These are phyloP conservation scores for Naganishia antarctica DNA, from an alignment of 768 basidiomycete genomes.

Conservation along the genomic window DNA sequence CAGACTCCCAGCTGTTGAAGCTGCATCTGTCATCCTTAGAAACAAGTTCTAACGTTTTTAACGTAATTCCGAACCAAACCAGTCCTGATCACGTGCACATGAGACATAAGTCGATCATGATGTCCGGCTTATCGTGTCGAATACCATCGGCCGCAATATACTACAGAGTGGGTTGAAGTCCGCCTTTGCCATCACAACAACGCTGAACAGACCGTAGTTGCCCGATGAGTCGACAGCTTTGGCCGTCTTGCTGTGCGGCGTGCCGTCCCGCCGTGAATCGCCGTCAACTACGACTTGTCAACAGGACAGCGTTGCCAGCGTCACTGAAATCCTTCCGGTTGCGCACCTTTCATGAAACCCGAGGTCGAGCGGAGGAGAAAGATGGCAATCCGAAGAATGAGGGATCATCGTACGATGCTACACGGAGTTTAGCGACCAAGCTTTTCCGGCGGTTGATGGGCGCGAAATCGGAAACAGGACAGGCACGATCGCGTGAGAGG, in stretches of 20 bases:
- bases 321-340: not conserved
- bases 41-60: no score
- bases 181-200: no score
- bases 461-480: not conserved
- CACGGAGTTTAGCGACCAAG: constrained; percentile 3
- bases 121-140: not conserved
- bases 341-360: not conserved
- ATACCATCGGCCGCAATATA: not conserved
- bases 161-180: no score
- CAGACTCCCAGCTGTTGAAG: no score
- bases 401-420: not conserved
- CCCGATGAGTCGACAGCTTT: constrained; percentile 15
- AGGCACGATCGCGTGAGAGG: not conserved
- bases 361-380: not conserved
- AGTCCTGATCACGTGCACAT: constrained; percentile 4
- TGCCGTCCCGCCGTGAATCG: not conserved
- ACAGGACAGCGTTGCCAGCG: not conserved
- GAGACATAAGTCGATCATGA: not conserved
- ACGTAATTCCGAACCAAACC: no score
- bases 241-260: constrained; percentile 1
- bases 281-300: not conserved
- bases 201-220: no score
- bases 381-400: not conserved
- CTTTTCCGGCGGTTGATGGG: constrained; percentile 4
- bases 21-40: no score